Evolutionary conservation across 352 stramenopile species (phyloP), one percentile per base, ranked within the genome.

Genomic region (Phytophthora sansomeana): DNA sequence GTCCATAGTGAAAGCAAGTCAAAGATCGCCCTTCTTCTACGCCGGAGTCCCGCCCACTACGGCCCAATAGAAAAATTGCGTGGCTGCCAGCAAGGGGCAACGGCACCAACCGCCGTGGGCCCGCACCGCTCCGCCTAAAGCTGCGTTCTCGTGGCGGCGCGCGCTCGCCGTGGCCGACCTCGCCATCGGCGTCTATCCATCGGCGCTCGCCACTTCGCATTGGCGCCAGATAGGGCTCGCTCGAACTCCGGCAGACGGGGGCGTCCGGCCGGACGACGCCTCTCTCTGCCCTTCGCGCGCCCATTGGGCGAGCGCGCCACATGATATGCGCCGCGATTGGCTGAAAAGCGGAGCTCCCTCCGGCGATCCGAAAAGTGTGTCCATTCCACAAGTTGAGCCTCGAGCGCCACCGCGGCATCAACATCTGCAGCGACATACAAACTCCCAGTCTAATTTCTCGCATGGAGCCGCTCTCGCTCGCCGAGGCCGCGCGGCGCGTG

Each of bases 401-500:
- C 33, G 43, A 69, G 59, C 24, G 53, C 44, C 21, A 61, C 52
- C 36, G 21, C 21, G 26, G 17, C 28, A 36, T 28, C 28, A 29
- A 38, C 51, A 33, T 17, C 19, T 6, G 24, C 8, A 11, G n/a
- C 6, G 2, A 11, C 47, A 76, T 70, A 74, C 54, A 73, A 67
- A 74, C 51, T 72, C 72, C 70, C 73, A 75, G 56, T 69, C 28
- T 52, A 19, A 29, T 47, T 28, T 38, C 30, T 10, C 47, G 19
- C 17, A 72, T 67, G 69, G 54, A 69, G 43, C 36, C 58, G 51
- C 63, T 82, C 51, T 65, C 70, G 51, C 64, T 77, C 59, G 65
- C 80, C 39, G 77, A 89, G 58, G 76, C 76, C 38, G 62, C 76
- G 47, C 75, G 75, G 6, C 83, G 79, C 54, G 75, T 93, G 41